These are phyloP conservation scores for Fusarium nisikadoi DNA, from an alignment of 2,329 filamentous ascomycete genomes.

Conservation along the genomic window DNA sequence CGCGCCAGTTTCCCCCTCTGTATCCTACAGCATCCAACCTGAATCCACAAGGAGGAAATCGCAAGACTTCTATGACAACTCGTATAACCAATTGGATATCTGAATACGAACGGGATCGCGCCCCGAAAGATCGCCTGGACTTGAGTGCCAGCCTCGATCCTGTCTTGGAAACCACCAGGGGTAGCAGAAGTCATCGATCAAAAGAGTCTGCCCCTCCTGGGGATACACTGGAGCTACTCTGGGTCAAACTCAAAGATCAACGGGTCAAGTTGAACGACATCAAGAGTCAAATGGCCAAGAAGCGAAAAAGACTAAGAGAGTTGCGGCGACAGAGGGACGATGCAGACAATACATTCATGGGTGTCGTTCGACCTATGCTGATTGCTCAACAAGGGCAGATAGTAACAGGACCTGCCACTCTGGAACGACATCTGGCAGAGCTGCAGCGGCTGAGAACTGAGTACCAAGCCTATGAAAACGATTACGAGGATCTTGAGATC, in stretches of 20 bases:
- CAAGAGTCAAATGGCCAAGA: conserved; percentile 48
- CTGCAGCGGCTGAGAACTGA: conserved; percentile 53
- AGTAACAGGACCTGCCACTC: conserved; percentile 32
- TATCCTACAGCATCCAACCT: conserved; percentile 43
- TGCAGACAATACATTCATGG: conserved; percentile 56
- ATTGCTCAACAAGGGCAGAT: conserved; percentile 41
- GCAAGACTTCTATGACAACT: conserved; percentile 46
- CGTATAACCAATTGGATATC: conserved; percentile 51
- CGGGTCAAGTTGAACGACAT: conserved; percentile 45
- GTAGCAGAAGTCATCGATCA: conserved; percentile 17
- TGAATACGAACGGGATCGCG: conserved; percentile 45
- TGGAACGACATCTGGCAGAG: conserved; percentile 48
- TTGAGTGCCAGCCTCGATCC: conserved; percentile 9
- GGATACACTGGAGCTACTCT: conserved; percentile 49
- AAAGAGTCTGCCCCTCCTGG: conserved; percentile 40
- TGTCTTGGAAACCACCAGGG: conserved; percentile 15
- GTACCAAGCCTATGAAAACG: conserved; percentile 50
- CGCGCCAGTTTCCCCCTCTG: conserved; percentile 48
- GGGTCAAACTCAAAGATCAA: conserved; percentile 51
- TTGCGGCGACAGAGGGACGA: conserved; percentile 49
- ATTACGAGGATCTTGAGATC: conserved; percentile 52
- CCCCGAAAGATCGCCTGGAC: conserved; percentile 32
- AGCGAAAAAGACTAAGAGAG: conserved; percentile 47
- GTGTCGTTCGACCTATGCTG: conserved; percentile 51
- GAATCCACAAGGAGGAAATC: conserved; percentile 35